Conservation (phyloP, 2,329 filamentous ascomycete genomes). For the Penicillium glabrum region DNA sequence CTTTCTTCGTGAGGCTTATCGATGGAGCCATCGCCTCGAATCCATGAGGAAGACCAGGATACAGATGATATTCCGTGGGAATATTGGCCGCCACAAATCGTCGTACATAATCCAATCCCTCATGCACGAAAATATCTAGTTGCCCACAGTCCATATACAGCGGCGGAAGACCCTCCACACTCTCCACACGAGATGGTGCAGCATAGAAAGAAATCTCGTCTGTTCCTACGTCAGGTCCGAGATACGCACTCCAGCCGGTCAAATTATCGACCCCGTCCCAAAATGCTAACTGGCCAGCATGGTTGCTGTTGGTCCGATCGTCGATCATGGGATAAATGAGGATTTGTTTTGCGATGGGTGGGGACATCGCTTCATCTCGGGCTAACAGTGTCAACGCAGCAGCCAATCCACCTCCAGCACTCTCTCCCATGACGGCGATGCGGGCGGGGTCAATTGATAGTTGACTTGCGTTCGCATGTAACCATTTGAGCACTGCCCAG, state of each 20-base stretch:
- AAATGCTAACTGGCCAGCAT: conserved; percentile 12
- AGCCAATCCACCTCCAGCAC: conserved; percentile 59
- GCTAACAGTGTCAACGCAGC: conserved; percentile 54
- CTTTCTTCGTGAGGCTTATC: conserved; percentile 7
- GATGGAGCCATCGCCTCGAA: conserved; percentile 33
- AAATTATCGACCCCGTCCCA: conserved; percentile 21
- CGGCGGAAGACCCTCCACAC: conserved; percentile 39
- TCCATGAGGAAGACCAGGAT: conserved; percentile 44
- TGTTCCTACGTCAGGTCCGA: conserved; percentile 23
- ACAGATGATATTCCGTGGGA: conserved; percentile 45
- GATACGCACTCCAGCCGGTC: conserved; percentile 21
- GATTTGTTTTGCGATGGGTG: conserved; percentile 39
- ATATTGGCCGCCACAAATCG: conserved; percentile 41
- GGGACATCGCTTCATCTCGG: conserved; percentile 34
- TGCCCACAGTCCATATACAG: conserved; percentile 45
- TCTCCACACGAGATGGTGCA: conserved; percentile 35
- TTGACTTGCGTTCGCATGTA: conserved; percentile 27
- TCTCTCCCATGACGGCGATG: conserved; percentile 57
- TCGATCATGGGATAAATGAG: conserved; percentile 47
- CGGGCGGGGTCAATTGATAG: conserved; percentile 49
- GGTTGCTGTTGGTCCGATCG: conserved; percentile 27
- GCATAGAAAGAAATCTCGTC: conserved; percentile 33
- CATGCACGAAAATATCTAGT: conserved; percentile 45
- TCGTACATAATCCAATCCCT: conserved; percentile 41
- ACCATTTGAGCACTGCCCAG: conserved; percentile 40